Evolutionary conservation across 495 filamentous ascomycete species (phyloP), one percentile per base, ranked within the genome.

Genomic region (Arthonia radiata): DNA sequence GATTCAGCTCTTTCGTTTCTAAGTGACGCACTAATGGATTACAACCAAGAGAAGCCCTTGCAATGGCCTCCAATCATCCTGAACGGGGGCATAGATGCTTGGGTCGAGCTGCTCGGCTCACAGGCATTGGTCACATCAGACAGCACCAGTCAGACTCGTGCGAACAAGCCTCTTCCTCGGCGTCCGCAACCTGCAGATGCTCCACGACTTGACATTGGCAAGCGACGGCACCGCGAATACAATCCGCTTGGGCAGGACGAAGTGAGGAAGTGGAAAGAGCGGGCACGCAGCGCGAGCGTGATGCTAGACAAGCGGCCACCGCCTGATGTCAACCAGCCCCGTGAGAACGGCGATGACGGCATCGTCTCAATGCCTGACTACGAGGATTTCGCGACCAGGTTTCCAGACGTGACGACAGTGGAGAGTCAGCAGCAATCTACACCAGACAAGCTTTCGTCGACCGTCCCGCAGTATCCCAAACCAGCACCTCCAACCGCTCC

Each of bases 371-470:
- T 61, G 17, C 59, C 57, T 24, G 57, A 47, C 17, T 64, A 64
- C 28, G 72, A 82, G 29, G 78, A 82, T 23, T 91, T 91, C 32
- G 46, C 81, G 12, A 64, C 74, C n/a, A 64, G 76, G 14, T 89
- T 70, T 47, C 81, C 80, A 0, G 71, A 76, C 25, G 49, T 69
- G n/a, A 53, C 69, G 5, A 45, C 58, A 16, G 48, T 67, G n/a
- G 48, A 45, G n/a, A n/a, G n/a, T n/a, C n/a, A n/a, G 16, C 67
- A 71, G 23, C 66, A 83, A 42, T 83, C 77, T 0, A 90, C n/a
- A n/a, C n/a, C n/a, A n/a, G n/a, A n/a, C n/a, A n/a, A n/a, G n/a
- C n/a, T n/a, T n/a, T n/a, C 19, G 11, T 11, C 19, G 6, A 6
- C 7, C 11, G 19, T 22, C 11, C 19, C 19, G 19, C 19, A 22